Percentiles rank a stretch among this genome's conserved stretches.
These are phyloP conservation scores for Fusarium oxysporum DNA, from an alignment of 2,329 filamentous ascomycete species.

Conservation along the genomic window DNA sequence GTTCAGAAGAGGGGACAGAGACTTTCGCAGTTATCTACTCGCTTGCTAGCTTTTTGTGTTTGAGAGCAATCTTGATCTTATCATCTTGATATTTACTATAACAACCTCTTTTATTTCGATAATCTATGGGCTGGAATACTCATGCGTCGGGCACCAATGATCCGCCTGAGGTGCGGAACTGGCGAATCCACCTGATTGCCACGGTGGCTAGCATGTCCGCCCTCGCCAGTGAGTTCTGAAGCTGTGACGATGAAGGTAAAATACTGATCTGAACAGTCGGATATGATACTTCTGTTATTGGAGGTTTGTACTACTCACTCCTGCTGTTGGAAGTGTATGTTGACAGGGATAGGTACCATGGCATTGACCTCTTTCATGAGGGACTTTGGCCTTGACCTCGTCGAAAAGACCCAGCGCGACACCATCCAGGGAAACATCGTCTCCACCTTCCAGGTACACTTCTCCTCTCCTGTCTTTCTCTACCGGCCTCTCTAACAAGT, in stretches of 20 bases:
- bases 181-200: slow-evolving; percentile 50
- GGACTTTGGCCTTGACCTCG: slow-evolving; percentile 50
- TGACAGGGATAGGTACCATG: slow-evolving; percentile 43
- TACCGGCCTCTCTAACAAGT: neutral
- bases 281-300: slow-evolving; percentile 55
- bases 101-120: neutral
- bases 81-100: neutral
- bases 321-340: too few species aligned
- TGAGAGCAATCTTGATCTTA: neutral
- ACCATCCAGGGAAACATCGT: slow-evolving; percentile 55
- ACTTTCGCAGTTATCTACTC: slow-evolving; percentile 5
- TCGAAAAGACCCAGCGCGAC: slow-evolving; percentile 44
- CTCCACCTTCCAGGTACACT: slow-evolving; percentile 48
- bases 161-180: slow-evolving; percentile 51
- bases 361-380: slow-evolving; percentile 52
- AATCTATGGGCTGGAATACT: slow-evolving; percentile 47
- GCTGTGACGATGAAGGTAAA: fast-evolving
- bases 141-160: slow-evolving; percentile 54
- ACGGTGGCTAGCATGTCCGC: slow-evolving; percentile 50
- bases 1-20: neutral
- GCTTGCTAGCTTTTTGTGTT: neutral
- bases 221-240: slow-evolving; percentile 46
- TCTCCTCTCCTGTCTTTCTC: fast-evolving
- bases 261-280: slow-evolving; percentile 43
- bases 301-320: slow-evolving; percentile 30